Conservation (phyloP, 2,329 filamentous ascomycete genomes). For the Sclerotiophoma versabilis region DNA sequence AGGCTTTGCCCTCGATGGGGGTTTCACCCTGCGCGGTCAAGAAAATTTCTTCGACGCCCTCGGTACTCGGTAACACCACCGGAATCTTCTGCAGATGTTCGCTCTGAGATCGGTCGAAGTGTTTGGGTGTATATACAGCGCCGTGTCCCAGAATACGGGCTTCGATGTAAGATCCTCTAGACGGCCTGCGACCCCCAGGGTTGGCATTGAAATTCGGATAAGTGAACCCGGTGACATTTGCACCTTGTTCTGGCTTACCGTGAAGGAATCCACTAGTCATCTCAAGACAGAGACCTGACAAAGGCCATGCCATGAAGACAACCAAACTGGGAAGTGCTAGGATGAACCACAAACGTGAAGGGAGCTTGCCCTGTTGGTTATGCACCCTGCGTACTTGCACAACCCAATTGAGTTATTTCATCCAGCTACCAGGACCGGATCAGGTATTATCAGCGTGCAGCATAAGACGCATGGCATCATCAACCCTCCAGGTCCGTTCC, state of each 20-base stretch:
- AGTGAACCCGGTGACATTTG: neutral
- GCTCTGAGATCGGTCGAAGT: neutral
- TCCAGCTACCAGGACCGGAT: constrained; percentile 18
- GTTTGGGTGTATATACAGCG: neutral
- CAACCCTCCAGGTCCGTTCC: constrained; percentile 15
- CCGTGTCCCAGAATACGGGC: neutral
- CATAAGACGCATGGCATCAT: constrained; percentile 15
- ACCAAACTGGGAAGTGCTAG: neutral
- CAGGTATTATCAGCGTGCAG: constrained; percentile 20
- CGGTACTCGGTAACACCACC: neutral
- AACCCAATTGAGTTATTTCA: constrained; percentile 16
- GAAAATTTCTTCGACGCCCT: neutral
- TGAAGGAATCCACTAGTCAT: neutral
- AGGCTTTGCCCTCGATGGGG: neutral
- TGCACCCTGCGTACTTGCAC: neutral
- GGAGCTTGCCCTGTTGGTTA: neutral
- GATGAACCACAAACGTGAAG: neutral
- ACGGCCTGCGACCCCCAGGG: no score
- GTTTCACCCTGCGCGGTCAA: neutral
- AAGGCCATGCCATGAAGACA: neutral
- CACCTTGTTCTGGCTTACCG: neutral
- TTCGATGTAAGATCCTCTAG: no score
- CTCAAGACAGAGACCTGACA: neutral
- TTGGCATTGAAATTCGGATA: constrained; percentile 1
- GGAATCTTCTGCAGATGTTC: neutral